Percentiles rank a stretch among this genome's conserved stretches.
Conservation (phyloP, 768 basidiomycete species). For the Tylopilus plumbeoviolaceoides region DNA sequence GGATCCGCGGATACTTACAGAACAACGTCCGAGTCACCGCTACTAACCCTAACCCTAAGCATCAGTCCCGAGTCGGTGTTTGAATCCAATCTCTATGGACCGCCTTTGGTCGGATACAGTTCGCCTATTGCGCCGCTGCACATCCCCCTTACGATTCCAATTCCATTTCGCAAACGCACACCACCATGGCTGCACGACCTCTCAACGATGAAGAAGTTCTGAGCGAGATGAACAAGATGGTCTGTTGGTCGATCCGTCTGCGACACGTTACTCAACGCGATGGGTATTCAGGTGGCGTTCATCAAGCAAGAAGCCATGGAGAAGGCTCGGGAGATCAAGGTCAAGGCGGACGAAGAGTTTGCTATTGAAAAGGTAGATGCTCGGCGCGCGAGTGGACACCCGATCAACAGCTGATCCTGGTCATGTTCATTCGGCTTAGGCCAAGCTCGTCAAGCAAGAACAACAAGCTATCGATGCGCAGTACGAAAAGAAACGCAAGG, state of each 20-base stretch:
- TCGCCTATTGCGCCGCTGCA: not conserved
- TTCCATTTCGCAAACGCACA: not conserved
- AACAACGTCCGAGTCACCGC: too few species aligned
- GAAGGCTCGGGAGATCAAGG: conserved; percentile 94
- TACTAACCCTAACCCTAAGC: not conserved
- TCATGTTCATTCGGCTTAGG: conserved; percentile 42
- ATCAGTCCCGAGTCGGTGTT: not conserved
- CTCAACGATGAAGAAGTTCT: conserved; percentile 94
- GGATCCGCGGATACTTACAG: too few species aligned
- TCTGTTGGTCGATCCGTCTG: conserved; percentile 31
- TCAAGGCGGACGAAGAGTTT: conserved; percentile 99
- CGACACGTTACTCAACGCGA: conserved; percentile 2
- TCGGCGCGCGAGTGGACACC: not conserved
- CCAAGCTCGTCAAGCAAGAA: conserved; percentile 96
- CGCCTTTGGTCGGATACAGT: not conserved
- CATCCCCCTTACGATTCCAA: not conserved
- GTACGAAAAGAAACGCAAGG: conserved; percentile 95
- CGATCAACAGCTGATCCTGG: not conserved
- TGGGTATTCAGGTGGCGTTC: conserved; percentile 73
- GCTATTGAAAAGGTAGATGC: conserved; percentile 89
- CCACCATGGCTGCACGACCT: conserved; percentile 65
- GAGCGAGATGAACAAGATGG: conserved; percentile 99
- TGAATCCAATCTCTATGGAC: not conserved
- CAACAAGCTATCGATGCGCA: conserved; percentile 90
- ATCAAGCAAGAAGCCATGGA: conserved; percentile 98